Conservation (phyloP, 2,329 filamentous ascomycete genomes). For the Leptographium procerum region DNA sequence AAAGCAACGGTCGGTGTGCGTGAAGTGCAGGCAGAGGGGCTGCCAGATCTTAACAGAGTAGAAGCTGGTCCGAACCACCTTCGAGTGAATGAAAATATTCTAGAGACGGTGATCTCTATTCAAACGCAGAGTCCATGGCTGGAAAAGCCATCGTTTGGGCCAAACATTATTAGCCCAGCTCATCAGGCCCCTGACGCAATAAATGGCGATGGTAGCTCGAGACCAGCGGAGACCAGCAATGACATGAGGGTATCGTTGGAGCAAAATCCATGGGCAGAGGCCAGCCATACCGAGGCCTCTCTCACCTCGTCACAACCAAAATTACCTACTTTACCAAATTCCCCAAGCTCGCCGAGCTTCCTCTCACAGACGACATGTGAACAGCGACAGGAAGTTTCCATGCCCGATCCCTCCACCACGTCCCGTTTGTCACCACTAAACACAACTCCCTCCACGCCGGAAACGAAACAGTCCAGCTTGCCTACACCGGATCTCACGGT, state of each 20-base stretch:
- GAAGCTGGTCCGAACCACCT: not conserved
- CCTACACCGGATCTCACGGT: conserved; percentile 35
- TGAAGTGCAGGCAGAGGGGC: not conserved
- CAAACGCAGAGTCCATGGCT: conserved; percentile 4
- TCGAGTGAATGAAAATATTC: not conserved
- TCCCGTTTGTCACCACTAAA: not conserved
- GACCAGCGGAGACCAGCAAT: no score
- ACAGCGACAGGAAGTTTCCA: not conserved
- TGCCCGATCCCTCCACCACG: not conserved
- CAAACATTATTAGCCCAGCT: not conserved
- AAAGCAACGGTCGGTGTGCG: not conserved
- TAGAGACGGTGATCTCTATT: not conserved
- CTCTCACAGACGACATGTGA: not conserved
- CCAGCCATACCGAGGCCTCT: not conserved
- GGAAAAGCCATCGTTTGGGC: not conserved
- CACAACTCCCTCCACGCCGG: conserved; percentile 17
- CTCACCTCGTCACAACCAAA: not conserved
- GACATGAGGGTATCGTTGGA: not conserved
- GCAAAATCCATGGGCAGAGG: conserved; percentile 10
- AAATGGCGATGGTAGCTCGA: not conserved
- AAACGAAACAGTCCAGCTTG: conserved; percentile 18
- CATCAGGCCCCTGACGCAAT: not conserved
- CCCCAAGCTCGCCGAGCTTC: not conserved
- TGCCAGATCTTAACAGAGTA: not conserved
- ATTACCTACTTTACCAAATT: conserved; percentile 4